Evolutionary conservation across 192 early-diverging fungal species (phyloP).

Genomic region (Chytriomyces hyalinus): DNA sequence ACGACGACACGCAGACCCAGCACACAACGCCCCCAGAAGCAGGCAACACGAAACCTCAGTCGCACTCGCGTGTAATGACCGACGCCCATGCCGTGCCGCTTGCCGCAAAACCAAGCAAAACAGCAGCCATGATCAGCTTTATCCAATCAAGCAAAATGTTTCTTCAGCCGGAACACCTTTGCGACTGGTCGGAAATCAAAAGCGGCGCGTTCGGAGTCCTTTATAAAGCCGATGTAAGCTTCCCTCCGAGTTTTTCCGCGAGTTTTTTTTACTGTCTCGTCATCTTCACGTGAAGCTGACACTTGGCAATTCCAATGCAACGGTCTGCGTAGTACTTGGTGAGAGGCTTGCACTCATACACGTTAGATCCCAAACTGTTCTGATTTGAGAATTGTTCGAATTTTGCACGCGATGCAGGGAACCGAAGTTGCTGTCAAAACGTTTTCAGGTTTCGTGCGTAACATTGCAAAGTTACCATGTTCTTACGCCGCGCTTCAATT

Average conservation of each 20-base stretch:
- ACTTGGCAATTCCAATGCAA: not conserved
- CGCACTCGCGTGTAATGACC: not conserved
- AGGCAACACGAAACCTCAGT: not conserved
- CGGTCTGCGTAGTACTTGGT: conserved; percentile 22
- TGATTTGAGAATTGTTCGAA: not conserved
- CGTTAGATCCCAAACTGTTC: not conserved
- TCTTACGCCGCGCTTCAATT: not conserved
- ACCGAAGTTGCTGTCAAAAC: conserved; percentile 57
- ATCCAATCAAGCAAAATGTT: conserved; percentile 28
- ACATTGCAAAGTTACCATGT: not conserved
- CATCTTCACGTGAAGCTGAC: not conserved
- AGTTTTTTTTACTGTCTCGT: conserved; percentile 10
- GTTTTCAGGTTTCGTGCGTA: conserved; percentile 37
- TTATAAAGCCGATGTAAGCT: conserved; percentile 31
- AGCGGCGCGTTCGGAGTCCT: conserved; percentile 27
- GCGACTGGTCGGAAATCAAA: conserved; percentile 15
- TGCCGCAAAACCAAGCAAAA: not conserved
- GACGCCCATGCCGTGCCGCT: not conserved
- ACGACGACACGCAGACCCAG: not conserved
- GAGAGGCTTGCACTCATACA: not conserved
- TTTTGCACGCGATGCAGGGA: conserved; percentile 23
- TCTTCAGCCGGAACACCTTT: conserved; percentile 5
- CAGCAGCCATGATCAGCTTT: not conserved
- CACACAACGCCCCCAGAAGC: not conserved
- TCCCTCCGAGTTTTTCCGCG: not conserved